Evolutionary conservation across 1,284 basidiomycete genomes (phyloP).

Genomic region (Trichosporon sp.): DNA sequence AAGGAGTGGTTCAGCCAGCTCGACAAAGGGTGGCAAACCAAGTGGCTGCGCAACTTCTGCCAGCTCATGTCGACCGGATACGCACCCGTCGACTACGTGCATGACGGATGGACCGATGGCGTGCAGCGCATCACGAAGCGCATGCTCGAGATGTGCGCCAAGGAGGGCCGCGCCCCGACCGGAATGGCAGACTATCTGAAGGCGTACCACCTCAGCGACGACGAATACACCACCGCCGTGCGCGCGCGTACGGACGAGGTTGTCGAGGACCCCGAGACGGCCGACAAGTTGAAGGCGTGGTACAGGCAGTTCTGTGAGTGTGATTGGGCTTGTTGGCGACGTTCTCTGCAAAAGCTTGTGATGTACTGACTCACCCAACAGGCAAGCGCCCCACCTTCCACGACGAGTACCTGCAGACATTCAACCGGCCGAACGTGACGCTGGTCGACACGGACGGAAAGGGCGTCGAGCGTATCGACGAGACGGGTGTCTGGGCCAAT

Average conservation of each 20-base stretch:
- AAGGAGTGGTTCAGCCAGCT: conserved; percentile 28
- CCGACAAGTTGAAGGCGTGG: conserved; percentile 29
- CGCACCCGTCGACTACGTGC: conserved; percentile 23
- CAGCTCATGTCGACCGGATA: conserved; percentile 22
- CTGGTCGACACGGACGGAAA: conserved; percentile 31
- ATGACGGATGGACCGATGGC: conserved; percentile 30
- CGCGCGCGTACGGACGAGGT: conserved; percentile 26
- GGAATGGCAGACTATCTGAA: conserved; percentile 19
- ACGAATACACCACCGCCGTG: conserved; percentile 21
- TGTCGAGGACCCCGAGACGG: conserved; percentile 24
- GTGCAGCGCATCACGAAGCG: conserved; percentile 22
- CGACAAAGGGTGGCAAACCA: conserved; percentile 27
- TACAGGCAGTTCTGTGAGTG: conserved; percentile 27
- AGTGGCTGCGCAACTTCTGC: conserved; percentile 28
- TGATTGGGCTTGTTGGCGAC: no score
- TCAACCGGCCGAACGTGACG: conserved; percentile 28
- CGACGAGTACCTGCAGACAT: conserved; percentile 29
- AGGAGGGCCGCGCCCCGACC: neutral
- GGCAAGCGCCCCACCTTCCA: conserved; percentile 29
- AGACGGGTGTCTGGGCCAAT: conserved; percentile 27
- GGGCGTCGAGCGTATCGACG: conserved; percentile 26
- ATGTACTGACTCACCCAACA: no score
- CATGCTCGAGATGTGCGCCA: conserved; percentile 20
- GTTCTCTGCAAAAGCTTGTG: no score
- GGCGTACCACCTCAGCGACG: conserved; percentile 25